phyloP scores from a whole-genome alignment of 805 yeast species.

The Nakazawaea wickerhamii region DNA sequence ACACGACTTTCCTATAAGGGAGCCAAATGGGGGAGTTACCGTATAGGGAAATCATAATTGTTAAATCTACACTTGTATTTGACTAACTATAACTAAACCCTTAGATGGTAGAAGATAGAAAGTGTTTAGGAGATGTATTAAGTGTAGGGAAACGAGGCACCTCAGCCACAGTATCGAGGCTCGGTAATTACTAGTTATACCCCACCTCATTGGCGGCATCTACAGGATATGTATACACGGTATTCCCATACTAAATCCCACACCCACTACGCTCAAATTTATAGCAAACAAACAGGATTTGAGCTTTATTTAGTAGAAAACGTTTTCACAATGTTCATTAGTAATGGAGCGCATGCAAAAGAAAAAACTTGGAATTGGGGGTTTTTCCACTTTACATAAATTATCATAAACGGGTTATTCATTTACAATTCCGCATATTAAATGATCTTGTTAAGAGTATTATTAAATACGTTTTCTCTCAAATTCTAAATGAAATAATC shows the following conservation, averaged over 20 bases:
- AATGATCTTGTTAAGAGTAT: neutral
- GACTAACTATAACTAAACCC: too few species aligned
- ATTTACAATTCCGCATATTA: neutral
- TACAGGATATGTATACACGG: neutral
- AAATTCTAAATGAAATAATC: neutral
- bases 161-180: too few species aligned
- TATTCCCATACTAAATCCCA: too few species aligned
- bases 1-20: neutral
- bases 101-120: too few species aligned
- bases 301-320: neutral
- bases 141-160: too few species aligned
- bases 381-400: too few species aligned
- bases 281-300: neutral
- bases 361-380: neutral
- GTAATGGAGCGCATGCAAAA: too few species aligned
- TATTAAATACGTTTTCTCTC: conserved; percentile 1
- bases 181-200: too few species aligned
- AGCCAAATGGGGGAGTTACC: neutral
- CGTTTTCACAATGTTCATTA: neutral
- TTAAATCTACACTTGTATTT: too few species aligned
- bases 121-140: too few species aligned
- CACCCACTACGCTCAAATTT: too few species aligned
- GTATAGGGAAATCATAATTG: neutral
- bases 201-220: too few species aligned
- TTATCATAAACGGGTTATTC: neutral